Evolutionary conservation across 2,329 filamentous ascomycete species (phyloP).

Genomic region (Beauveria australis): DNA sequence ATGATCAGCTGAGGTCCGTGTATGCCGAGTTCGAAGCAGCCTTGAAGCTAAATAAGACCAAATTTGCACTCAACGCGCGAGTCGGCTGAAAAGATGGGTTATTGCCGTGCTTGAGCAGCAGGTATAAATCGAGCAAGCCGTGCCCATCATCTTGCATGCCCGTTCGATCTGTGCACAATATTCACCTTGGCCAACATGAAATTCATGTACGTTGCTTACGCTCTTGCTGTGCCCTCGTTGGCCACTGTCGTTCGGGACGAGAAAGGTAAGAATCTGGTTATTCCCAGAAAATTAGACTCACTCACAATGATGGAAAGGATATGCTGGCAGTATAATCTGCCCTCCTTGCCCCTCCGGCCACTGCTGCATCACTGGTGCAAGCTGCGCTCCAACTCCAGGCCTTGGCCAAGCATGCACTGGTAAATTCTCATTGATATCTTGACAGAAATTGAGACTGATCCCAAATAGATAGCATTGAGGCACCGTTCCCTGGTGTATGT

Average conservation of each 20-base stretch:
- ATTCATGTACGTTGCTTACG: neutral
- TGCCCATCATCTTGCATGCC: neutral
- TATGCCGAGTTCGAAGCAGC: neutral
- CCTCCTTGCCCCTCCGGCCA: neutral
- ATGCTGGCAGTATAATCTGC: neutral
- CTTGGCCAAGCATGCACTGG: neutral
- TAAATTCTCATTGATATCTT: neutral
- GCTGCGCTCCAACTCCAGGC: neutral
- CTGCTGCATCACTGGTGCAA: neutral
- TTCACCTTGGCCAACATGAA: neutral
- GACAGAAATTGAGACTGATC: neutral
- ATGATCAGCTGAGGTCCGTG: neutral
- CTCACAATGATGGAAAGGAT: neutral
- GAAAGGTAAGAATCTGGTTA: neutral
- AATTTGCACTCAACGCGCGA: neutral
- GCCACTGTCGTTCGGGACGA: neutral
- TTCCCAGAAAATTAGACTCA: neutral
- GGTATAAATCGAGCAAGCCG: neutral
- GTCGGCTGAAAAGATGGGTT: neutral
- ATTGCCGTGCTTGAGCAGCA: neutral
- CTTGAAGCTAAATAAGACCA: neutral
- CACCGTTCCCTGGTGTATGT: slow-evolving; percentile 1
- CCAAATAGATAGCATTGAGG: neutral
- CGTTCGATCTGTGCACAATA: neutral
- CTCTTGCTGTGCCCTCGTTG: neutral